phyloP scores from a whole-genome alignment of 2,329 filamentous ascomycete species.

The Arthrinium phaeospermum region DNA sequence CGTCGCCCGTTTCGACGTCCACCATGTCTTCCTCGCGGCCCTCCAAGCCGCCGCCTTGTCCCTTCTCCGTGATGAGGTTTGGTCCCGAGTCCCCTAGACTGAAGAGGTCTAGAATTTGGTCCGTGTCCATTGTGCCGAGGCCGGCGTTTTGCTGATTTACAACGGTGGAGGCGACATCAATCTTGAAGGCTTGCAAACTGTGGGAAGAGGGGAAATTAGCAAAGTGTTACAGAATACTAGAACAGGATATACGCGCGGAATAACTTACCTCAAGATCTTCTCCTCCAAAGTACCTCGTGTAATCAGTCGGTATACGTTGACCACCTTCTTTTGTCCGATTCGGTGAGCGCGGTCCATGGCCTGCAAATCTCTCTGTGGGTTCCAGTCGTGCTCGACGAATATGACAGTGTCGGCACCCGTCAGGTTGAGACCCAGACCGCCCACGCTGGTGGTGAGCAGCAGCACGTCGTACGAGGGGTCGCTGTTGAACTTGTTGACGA shows the following conservation, averaged over 20 bases:
- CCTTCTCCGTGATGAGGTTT: constrained; percentile 66
- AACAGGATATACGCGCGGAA: not conserved
- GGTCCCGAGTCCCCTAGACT: constrained; percentile 83
- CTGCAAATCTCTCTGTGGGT: constrained; percentile 97
- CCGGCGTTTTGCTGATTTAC: constrained; percentile 99
- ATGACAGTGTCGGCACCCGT: constrained; percentile 98
- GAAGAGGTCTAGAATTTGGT: constrained; percentile 96
- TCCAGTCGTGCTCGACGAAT: constrained; percentile 99
- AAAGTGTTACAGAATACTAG: not conserved
- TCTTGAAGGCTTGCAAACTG: constrained; percentile 95
- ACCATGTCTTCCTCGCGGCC: constrained; percentile 85
- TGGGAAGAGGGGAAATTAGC: not conserved
- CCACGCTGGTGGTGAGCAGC: constrained; percentile 91
- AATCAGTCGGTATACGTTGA: constrained; percentile 97
- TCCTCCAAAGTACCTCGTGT: constrained; percentile 96
- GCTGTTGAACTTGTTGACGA: constrained; percentile 98
- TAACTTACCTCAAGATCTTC: constrained; percentile 78
- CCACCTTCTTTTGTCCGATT: constrained; percentile 99
- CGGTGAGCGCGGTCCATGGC: constrained; percentile 98
- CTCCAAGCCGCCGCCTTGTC: constrained; percentile 60
- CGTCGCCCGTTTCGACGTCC: constrained; percentile 88
- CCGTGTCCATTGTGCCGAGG: constrained; percentile 91
- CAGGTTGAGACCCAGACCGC: constrained; percentile 90
- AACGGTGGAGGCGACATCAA: constrained; percentile 96
- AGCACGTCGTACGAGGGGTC: constrained; percentile 96